phyloP scores from a whole-genome alignment of 2,329 filamentous ascomycete species.

The Pseudogymnoascus sp. region DNA sequence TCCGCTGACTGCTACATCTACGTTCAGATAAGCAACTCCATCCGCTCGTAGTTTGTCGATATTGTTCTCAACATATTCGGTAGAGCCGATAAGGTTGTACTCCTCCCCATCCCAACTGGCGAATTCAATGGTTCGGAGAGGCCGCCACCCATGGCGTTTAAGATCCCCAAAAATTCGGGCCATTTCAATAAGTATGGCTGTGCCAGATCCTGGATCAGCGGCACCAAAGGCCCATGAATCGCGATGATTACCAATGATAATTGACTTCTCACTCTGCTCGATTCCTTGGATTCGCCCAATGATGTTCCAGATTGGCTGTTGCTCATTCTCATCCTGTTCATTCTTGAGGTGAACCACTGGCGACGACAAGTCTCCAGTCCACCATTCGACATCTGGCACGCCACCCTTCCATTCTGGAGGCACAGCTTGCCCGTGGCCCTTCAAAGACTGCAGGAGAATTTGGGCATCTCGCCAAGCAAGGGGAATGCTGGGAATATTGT shows the following conservation, averaged over 20 bases:
- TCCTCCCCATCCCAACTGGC: slow-evolving; percentile 92
- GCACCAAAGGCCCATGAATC: slow-evolving; percentile 89
- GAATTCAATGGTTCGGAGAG: slow-evolving; percentile 90
- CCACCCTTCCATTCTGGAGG: slow-evolving; percentile 66
- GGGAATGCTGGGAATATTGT: slow-evolving; percentile 81
- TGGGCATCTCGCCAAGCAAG: slow-evolving; percentile 85
- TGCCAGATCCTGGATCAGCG: slow-evolving; percentile 76
- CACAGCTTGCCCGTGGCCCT: slow-evolving; percentile 63
- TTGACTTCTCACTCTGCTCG: slow-evolving; percentile 72
- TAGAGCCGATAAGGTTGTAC: slow-evolving; percentile 90
- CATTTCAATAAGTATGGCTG: slow-evolving; percentile 84
- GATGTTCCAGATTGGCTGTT: slow-evolving; percentile 87
- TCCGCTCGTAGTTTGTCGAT: slow-evolving; percentile 62
- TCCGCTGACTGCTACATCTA: slow-evolving; percentile 75
- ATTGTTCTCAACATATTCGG: slow-evolving; percentile 86
- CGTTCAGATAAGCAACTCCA: slow-evolving; percentile 82
- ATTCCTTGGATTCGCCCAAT: slow-evolving; percentile 76
- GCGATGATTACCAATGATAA: slow-evolving; percentile 87
- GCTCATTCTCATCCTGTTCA: slow-evolving; percentile 71
- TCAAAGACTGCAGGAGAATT: slow-evolving; percentile 63
- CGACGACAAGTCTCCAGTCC: slow-evolving; percentile 67
- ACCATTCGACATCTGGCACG: slow-evolving; percentile 71
- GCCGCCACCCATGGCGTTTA: slow-evolving; percentile 70
- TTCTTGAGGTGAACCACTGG: slow-evolving; percentile 78
- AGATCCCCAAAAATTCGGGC: slow-evolving; percentile 77